phyloP scores from a whole-genome alignment of 176 grass and related monocot species.

The Zea mays region Zm-B73-REFERENCE-NAM-5.0 NC_050101.1:176446001-176446500 shows the following conservation, averaged over 20 bases:
- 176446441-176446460: conserved; percentile 13
- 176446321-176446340: conserved; percentile 93
- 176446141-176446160: conserved; percentile 46
- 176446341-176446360: conserved; percentile 87
- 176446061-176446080: conserved; percentile 3
- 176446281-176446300: conserved; percentile 84
- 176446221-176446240: conserved; percentile 50
- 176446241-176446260: conserved; percentile 47
- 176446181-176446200: not conserved
- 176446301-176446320: conserved; percentile 99
- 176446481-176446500: conserved; percentile 31
- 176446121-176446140: conserved; percentile 49
- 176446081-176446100: conserved; percentile 62
- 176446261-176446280: conserved; percentile 57
- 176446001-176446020: too few relatives aligned
- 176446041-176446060: conserved; percentile 45
- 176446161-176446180: not conserved
- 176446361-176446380: conserved; percentile 97
- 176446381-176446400: conserved; percentile 92
- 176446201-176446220: conserved; percentile 46
- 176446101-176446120: conserved; percentile 58
- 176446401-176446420: conserved; percentile 29
- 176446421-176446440: not conserved
- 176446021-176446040: conserved; percentile 4
- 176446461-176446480: not conserved